Conservation (phyloP, 495 filamentous ascomycete genomes). For the Hyaloscypha variabilis region DNA sequence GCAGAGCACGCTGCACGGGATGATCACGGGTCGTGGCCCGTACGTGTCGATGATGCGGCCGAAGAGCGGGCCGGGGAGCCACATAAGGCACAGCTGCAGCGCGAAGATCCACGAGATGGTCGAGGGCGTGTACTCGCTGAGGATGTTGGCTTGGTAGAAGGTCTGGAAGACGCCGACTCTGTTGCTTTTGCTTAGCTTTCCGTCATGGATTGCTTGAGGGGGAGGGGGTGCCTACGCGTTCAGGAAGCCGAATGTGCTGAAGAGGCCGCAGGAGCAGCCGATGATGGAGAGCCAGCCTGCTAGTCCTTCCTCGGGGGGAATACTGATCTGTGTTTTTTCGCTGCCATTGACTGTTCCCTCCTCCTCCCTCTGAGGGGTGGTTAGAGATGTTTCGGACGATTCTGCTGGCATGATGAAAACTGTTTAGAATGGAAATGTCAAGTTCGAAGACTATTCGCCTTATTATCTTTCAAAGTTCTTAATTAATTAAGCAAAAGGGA, state of each 20-base stretch:
- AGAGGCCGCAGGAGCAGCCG: slow-evolving; percentile 31
- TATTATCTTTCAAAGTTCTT: too few relatives aligned
- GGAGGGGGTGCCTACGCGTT: slow-evolving; percentile 33
- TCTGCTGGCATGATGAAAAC: too few relatives aligned
- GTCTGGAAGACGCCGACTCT: slow-evolving; percentile 57
- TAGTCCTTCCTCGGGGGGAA: slow-evolving; percentile 34
- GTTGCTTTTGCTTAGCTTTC: slow-evolving; percentile 5
- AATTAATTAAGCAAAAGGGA: too few relatives aligned
- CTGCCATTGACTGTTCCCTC: too few relatives aligned
- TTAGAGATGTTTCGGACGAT: too few relatives aligned
- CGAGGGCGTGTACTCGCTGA: slow-evolving; percentile 50
- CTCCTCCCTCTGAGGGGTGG: too few relatives aligned
- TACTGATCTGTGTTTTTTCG: not conserved
- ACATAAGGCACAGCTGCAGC: slow-evolving; percentile 64
- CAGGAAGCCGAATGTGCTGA: slow-evolving; percentile 36
- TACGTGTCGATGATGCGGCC: slow-evolving; percentile 39
- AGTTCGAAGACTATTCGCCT: too few relatives aligned
- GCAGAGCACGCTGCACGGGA: slow-evolving; percentile 54
- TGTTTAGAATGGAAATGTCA: too few relatives aligned
- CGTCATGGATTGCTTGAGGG: not conserved
- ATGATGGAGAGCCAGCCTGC: slow-evolving; percentile 36
- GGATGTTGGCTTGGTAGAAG: slow-evolving; percentile 58
- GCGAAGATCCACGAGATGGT: slow-evolving; percentile 76
- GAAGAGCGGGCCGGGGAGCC: slow-evolving; percentile 35
- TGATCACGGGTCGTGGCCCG: slow-evolving; percentile 37